Percentiles rank a stretch among this genome's conserved stretches.
Conservation (phyloP, 352 stramenopile species). For the Thraustochytrium sp. region DNA sequence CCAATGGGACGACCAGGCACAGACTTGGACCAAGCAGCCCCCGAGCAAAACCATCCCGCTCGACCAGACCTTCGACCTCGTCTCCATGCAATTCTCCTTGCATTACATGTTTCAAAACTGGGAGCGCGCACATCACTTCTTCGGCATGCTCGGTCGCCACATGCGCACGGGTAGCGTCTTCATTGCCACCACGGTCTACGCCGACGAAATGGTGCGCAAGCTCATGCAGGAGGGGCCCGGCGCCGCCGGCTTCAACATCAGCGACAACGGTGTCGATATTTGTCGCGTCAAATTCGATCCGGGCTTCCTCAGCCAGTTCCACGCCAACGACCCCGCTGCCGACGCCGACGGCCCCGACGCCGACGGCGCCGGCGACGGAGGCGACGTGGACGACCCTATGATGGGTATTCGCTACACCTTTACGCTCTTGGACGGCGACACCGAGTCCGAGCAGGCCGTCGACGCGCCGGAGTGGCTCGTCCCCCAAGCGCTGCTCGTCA, state of each 20-base stretch:
- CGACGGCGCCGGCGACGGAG: slow-evolving; percentile 37
- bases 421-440: slow-evolving; percentile 64
- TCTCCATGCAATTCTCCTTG: slow-evolving; percentile 98
- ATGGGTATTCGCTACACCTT: slow-evolving; percentile 84
- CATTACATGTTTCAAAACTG: slow-evolving; percentile 98
- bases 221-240: slow-evolving; percentile 55
- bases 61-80: slow-evolving; percentile 78
- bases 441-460: slow-evolving; percentile 61
- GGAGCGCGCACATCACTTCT: slow-evolving; percentile 80
- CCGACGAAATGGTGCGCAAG: slow-evolving; percentile 77
- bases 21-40: background rate
- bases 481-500: slow-evolving; percentile 65
- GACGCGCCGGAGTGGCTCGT: slow-evolving; percentile 82
- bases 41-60: slow-evolving; percentile 49
- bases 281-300: slow-evolving; percentile 50
- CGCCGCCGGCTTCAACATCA: slow-evolving; percentile 46
- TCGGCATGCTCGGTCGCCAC: slow-evolving; percentile 82
- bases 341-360: background rate
- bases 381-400: slow-evolving; percentile 45
- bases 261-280: slow-evolving; percentile 49
- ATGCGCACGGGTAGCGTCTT: slow-evolving; percentile 85
- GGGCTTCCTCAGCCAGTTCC: background rate
- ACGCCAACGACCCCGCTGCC: background rate
- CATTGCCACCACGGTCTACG: slow-evolving; percentile 95
- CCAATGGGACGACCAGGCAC: background rate